Evolutionary conservation across 1,284 basidiomycete species (phyloP).

Genomic region (Filobasidium uniguttulatum): DNA sequence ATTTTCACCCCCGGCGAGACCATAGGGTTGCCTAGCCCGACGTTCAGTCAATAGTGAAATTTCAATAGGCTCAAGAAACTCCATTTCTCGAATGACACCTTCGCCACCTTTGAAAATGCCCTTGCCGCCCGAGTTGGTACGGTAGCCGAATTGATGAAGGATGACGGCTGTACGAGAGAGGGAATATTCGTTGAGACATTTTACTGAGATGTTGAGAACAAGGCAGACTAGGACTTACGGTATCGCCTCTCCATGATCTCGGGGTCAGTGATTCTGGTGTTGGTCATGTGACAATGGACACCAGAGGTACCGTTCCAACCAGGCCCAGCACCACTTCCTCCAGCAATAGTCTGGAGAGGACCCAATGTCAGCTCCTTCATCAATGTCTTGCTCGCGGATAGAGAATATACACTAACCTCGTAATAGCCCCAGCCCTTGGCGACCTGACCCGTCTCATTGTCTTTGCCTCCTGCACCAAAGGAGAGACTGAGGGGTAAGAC

Average conservation of each 20-base stretch:
- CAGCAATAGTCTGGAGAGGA: slow-evolving; percentile 50
- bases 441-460: slow-evolving; percentile 42
- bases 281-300: slow-evolving; percentile 58
- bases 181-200: slow-evolving; percentile 38
- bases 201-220: neutral
- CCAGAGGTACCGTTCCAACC: slow-evolving; percentile 58
- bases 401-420: slow-evolving; percentile 42
- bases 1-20: slow-evolving; percentile 63
- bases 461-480: slow-evolving; percentile 51
- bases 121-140: slow-evolving; percentile 59
- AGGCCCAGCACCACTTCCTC: slow-evolving; percentile 83
- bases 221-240: neutral
- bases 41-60: slow-evolving; percentile 58
- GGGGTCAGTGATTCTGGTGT: slow-evolving; percentile 79
- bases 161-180: slow-evolving; percentile 48
- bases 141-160: slow-evolving; percentile 64
- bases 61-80: slow-evolving; percentile 76
- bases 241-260: slow-evolving; percentile 75
- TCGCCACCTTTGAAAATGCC: slow-evolving; percentile 74
- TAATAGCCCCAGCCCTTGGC: slow-evolving; percentile 78
- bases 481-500: slow-evolving; percentile 50
- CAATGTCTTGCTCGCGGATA: neutral
- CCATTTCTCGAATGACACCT: slow-evolving; percentile 74
- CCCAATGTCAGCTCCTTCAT: neutral
- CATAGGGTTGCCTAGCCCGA: slow-evolving; percentile 77